phyloP scores from a whole-genome alignment of 352 stramenopile species.

The Halophytophthora batemanensis region DNA sequence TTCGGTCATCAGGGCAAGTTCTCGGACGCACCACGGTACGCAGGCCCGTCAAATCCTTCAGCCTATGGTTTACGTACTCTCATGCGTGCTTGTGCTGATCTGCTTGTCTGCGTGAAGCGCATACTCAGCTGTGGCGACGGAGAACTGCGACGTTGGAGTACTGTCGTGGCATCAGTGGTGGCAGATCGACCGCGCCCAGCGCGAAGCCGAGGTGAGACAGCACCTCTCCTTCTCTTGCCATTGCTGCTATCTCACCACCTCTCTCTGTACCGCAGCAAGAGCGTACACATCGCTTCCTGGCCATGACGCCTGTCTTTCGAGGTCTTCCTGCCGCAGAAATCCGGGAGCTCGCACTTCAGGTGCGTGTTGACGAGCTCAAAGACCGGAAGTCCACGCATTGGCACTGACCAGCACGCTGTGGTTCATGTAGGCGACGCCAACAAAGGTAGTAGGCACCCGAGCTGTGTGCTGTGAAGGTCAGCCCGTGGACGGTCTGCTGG shows the following conservation, averaged over 20 bases:
- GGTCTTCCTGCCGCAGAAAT: conserved; percentile 30
- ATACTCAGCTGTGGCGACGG: conserved; percentile 26
- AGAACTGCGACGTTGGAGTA: conserved; percentile 21
- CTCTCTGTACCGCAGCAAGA: conserved; percentile 20
- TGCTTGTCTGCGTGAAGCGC: conserved; percentile 6
- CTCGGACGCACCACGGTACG: conserved; percentile 17
- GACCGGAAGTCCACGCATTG: neutral
- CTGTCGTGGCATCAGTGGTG: conserved; percentile 33
- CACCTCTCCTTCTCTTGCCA: neutral
- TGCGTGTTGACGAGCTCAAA: conserved; percentile 11
- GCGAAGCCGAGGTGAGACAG: conserved; percentile 26
- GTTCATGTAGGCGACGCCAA: conserved; percentile 22
- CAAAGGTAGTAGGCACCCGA: conserved; percentile 50
- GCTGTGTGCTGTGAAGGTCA: conserved; percentile 56
- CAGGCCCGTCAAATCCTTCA: neutral
- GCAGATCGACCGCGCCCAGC: conserved; percentile 27
- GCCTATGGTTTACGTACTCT: neutral
- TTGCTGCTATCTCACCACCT: neutral
- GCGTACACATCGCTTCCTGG: conserved; percentile 31
- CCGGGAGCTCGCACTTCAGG: conserved; percentile 18
- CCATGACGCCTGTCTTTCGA: conserved; percentile 38
- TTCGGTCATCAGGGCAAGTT: conserved; percentile 32
- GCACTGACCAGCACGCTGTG: neutral
- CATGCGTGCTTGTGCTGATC: neutral
- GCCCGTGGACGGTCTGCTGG: conserved; percentile 44